Base-by-base conservation (phyloP, 2,329 filamentous ascomycete genomes). In the Byssothecium circinans region DNA sequence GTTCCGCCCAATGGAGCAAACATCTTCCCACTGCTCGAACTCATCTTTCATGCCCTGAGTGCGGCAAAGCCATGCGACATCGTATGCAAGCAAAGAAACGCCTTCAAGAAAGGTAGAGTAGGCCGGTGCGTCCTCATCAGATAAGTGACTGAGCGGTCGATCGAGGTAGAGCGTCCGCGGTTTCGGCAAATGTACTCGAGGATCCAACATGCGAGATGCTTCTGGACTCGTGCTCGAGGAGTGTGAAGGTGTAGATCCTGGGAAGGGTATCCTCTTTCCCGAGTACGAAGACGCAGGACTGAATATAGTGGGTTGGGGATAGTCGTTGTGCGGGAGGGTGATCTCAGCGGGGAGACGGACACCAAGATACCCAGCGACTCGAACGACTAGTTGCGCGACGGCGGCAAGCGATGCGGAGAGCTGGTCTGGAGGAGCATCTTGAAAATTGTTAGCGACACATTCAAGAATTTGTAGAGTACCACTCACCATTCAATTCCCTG, bases 331-430 rank as follows among this genome's bases (percentile, higher is more conserved):
- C 23, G 94, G 91, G 3, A 95, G 79, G 1, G 86, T 89, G 53
- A 97, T 86, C 68, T 97, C 91, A 10, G 92, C 89, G 1, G 94
- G 94, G 11, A 97, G 82, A 39, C 91, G 87, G 44, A 97, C 80
- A 39, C 88, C 85, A 15, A 97, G 81, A 72, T 99, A 97, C 64
- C 94, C 89, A 33, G 91, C 90, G 34, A 89, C 80, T 34, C 95
- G 83, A 62, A 91, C 84, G 17, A 97, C 75, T 12, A 97, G 83
- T 66, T 94, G 90, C 23, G 89, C 83, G 50, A 96, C 80, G 54
- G 95, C 88, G 15, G 83, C 85, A 23, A 97, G 80, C 6, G 87
- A 89, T 1, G 91, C 87, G 6, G 89, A 92, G 34, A 96, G 83
- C 49, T 86, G 80, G 49, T 89, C 85, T 10, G 88, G 85, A 19